Evolutionary conservation across 2,329 filamentous ascomycete genomes (phyloP).

Genomic region (Monilinia fructigena): DNA sequence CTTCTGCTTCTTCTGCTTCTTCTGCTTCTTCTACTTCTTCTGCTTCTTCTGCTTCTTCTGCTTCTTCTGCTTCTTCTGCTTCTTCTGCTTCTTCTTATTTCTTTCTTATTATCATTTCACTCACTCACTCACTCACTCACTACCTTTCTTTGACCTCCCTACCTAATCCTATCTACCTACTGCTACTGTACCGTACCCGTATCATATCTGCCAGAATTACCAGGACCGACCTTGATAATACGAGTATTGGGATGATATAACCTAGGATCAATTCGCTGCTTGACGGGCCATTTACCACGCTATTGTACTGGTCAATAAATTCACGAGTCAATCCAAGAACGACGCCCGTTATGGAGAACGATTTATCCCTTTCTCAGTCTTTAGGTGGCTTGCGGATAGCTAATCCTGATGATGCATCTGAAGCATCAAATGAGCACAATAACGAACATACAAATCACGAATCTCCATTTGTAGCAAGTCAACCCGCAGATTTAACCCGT

Average conservation of each 20-base stretch:
- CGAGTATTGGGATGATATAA: conserved; percentile 28
- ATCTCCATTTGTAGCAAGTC: conserved; percentile 23
- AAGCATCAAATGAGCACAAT: conserved; percentile 34
- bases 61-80: no score
- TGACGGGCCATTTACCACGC: conserved; percentile 21
- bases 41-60: no score
- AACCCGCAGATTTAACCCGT: conserved; percentile 25
- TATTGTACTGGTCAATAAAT: conserved; percentile 1
- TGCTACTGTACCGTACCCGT: no score
- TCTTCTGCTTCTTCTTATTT: no score
- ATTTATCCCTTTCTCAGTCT: conserved; percentile 87
- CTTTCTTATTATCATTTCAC: background rate
- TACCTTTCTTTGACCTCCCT: background rate
- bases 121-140: background rate
- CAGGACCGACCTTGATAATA: conserved; percentile 12
- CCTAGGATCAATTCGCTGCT: conserved; percentile 23
- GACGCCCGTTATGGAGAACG: conserved; percentile 70
- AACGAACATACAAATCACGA: conserved; percentile 22
- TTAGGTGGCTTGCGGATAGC: conserved; percentile 94
- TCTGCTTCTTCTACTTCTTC: no score
- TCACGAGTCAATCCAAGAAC: background rate
- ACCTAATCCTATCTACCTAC: background rate
- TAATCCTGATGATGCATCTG: conserved; percentile 67
- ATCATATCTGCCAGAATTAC: background rate
- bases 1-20: no score